Evolutionary conservation across 2,329 filamentous ascomycete genomes (phyloP).

Genomic region (Cercospora berteroae): DNA sequence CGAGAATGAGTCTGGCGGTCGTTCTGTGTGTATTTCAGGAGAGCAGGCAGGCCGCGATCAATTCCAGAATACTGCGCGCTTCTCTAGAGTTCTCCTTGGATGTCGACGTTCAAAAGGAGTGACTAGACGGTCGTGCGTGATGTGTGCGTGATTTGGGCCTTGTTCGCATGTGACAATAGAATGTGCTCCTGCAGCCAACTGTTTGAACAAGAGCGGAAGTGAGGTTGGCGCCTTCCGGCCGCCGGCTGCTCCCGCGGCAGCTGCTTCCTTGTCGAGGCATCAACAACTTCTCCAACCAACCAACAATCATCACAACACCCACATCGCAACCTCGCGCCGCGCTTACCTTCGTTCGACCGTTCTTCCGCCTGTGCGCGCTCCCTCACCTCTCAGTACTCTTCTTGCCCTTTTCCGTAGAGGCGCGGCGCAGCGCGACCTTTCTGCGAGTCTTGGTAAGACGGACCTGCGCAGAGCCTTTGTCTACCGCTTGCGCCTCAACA

Average conservation of each 20-base stretch:
- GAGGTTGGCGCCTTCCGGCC: constrained; percentile 2
- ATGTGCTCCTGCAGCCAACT: background rate
- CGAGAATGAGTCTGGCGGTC: background rate
- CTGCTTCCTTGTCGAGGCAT: background rate
- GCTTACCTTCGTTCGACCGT: background rate
- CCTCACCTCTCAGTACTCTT: background rate
- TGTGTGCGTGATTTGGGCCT: background rate
- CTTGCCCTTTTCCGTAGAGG: background rate
- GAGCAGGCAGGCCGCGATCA: background rate
- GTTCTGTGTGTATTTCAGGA: background rate
- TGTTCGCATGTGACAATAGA: background rate
- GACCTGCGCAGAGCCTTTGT: background rate
- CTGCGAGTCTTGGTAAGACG: background rate
- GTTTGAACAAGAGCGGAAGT: constrained; percentile 2
- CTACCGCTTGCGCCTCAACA: background rate
- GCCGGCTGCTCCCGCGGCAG: background rate
- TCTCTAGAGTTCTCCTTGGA: background rate
- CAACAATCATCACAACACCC: background rate
- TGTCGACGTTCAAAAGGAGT: background rate
- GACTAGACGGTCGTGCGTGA: background rate
- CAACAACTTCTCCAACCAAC: background rate
- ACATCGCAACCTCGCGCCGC: background rate
- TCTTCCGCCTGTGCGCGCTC: background rate
- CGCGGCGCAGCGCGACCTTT: background rate
- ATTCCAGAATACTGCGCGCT: background rate